These are phyloP conservation scores for Tripidium arundinaceum DNA, from an alignment of 202 grass and related monocot genomes.

Conservation along the genomic window DNA sequence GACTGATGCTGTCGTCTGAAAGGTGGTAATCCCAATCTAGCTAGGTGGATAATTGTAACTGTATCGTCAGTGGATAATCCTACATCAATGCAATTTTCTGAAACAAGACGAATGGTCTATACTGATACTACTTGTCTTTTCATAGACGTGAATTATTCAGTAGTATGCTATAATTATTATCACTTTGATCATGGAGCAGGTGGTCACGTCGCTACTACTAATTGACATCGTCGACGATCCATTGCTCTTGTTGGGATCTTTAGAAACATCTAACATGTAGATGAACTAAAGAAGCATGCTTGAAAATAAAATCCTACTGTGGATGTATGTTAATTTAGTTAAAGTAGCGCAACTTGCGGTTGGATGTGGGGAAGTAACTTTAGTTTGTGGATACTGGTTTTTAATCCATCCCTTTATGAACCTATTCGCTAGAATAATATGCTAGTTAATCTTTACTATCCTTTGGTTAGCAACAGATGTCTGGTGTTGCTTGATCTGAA, in stretches of 20 bases:
- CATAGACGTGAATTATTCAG: background rate
- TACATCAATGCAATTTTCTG: background rate
- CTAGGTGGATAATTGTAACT: background rate
- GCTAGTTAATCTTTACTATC: background rate
- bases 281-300: slow-evolving; percentile 22
- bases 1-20: no score
- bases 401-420: background rate
- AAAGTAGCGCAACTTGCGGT: slow-evolving; percentile 27
- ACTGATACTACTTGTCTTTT: background rate
- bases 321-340: background rate
- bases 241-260: slow-evolving; percentile 32
- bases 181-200: background rate
- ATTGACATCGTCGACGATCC: slow-evolving; percentile 16
- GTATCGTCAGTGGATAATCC: background rate
- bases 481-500: background rate
- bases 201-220: slow-evolving; percentile 18
- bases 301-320: background rate
- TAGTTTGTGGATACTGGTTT: slow-evolving; percentile 18
- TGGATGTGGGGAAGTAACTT: slow-evolving; percentile 13
- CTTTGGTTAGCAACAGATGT: background rate
- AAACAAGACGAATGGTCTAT: background rate
- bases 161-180: background rate
- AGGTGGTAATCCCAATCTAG: no score
- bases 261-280: slow-evolving; percentile 25
- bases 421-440: background rate